Evolutionary conservation across 345 rosid species (phyloP).

Genomic region (Aquilaria yunnanensis): DNA sequence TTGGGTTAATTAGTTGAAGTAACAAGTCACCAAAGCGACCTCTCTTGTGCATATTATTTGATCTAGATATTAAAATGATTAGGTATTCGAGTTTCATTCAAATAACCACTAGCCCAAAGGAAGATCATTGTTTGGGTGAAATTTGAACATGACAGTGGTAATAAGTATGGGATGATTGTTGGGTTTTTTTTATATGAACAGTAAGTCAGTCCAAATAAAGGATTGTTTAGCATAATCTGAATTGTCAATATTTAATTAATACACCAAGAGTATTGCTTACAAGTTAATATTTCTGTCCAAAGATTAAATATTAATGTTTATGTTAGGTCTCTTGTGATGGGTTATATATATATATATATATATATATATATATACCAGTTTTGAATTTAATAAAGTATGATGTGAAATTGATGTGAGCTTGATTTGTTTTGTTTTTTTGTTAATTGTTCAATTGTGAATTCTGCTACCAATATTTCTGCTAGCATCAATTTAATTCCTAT

Average conservation of each 20-base stretch:
- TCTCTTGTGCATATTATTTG: background rate
- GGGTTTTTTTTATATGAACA: background rate
- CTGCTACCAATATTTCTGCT: background rate
- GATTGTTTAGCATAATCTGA: too few relatives aligned
- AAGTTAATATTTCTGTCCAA: too few relatives aligned
- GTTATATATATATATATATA: too few relatives aligned
- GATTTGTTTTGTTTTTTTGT: background rate
- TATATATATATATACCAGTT: too few relatives aligned
- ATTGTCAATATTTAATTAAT: too few relatives aligned
- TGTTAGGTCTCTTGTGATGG: too few relatives aligned
- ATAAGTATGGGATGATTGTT: background rate
- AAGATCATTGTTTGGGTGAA: background rate
- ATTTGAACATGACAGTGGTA: background rate
- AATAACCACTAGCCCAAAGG: background rate
- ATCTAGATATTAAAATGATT: background rate
- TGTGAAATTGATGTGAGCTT: background rate
- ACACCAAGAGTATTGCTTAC: too few relatives aligned
- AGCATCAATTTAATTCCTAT: background rate
- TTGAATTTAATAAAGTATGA: background rate
- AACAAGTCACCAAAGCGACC: background rate
- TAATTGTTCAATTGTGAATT: background rate
- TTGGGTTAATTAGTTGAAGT: background rate
- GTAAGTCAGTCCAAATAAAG: too few relatives aligned
- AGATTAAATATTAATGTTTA: too few relatives aligned
- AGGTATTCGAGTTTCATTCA: background rate